Conservation (phyloP, 2,329 filamentous ascomycete species). For the Beauveria sp. region DNA sequence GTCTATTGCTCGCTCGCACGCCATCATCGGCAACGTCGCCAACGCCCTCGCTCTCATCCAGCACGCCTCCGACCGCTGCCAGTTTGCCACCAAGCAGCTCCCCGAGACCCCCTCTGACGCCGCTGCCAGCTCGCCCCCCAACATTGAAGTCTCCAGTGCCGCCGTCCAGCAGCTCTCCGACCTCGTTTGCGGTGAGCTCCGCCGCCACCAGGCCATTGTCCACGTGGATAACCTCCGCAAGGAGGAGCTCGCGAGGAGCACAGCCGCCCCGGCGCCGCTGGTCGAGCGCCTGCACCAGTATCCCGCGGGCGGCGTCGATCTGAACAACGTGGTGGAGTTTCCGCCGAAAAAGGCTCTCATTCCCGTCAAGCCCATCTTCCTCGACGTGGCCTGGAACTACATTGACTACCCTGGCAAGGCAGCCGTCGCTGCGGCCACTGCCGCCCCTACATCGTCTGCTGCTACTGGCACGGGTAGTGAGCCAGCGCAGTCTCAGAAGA, state of each 20-base stretch:
- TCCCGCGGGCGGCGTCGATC: conserved; percentile 60
- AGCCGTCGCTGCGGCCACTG: conserved; percentile 21
- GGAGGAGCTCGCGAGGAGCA: conserved; percentile 34
- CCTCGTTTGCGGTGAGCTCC: conserved; percentile 63
- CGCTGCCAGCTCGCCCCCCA: conserved; percentile 43
- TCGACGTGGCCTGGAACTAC: conserved; percentile 97
- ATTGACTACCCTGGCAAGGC: conserved; percentile 75
- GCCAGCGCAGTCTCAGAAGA: conserved; percentile 46
- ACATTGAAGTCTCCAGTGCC: conserved; percentile 56
- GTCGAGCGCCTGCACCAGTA: conserved; percentile 72
- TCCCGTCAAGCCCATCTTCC: conserved; percentile 89
- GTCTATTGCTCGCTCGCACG: conserved; percentile 78
- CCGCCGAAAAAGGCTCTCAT: conserved; percentile 77
- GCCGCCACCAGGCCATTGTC: conserved; percentile 77
- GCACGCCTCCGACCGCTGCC: conserved; percentile 58
- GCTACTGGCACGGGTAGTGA: conserved; percentile 22
- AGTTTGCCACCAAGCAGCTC: conserved; percentile 40
- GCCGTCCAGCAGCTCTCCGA: conserved; percentile 52
- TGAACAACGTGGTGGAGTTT: conserved; percentile 76
- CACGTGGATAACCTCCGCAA: conserved; percentile 64
- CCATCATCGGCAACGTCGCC: conserved; percentile 60
- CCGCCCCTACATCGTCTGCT: not conserved
- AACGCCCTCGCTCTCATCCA: conserved; percentile 83
- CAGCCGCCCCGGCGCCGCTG: conserved; percentile 42
- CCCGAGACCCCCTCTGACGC: conserved; percentile 25